Evolutionary conservation across 192 early-diverging fungal genomes (phyloP), one percentile per base, ranked within the genome.

Genomic region (Mortierella claussenii): DNA sequence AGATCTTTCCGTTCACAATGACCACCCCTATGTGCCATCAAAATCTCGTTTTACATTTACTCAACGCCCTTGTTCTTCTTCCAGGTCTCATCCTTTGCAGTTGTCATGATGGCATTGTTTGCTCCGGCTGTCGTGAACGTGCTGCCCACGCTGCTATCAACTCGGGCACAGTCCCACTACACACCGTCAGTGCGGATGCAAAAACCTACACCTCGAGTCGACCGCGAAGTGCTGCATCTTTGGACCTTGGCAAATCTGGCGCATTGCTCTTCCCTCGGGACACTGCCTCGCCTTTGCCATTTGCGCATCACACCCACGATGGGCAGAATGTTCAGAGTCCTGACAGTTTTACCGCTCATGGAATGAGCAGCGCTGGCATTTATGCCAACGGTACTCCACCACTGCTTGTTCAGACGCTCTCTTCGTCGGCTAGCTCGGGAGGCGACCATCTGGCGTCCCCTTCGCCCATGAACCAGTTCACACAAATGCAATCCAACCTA

Each of bases 161-260:
- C 64, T 55, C 73, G 24, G 12, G 15, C 46, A 75, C 51, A 31
- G 42, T 55, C 20, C 52, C 51, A 30, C n/a, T 47, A 20, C 55
- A 21, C 37, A 30, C 54, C 26, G 59, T 45, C 30, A 34, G 63
- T 26, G 11, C 50, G 15, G n/a, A n/a, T n/a, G 32, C 47, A n/a
- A 71, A 71, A 37, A 50, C 15, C 45, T 51, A 40, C 24, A 11
- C 44, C 11, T 15, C 69, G 32, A 63, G 52, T 30, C 65, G 58
- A 20, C 73, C 60, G 24, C 63, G 65, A 13, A 67, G 65, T 43
- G n/a, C 64, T 23, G 56, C 58, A 18, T 76, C 64, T n/a, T 44
- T 76, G 49, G 73, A 76, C 24, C 59, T 76, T 12, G 65, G 73
- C 47, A 66, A 76, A 34, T 28, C 73, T 3, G 73, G 58, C 18